Conservation (phyloP, 2,329 filamentous ascomycete species). For the Lachnellula hyalina region DNA sequence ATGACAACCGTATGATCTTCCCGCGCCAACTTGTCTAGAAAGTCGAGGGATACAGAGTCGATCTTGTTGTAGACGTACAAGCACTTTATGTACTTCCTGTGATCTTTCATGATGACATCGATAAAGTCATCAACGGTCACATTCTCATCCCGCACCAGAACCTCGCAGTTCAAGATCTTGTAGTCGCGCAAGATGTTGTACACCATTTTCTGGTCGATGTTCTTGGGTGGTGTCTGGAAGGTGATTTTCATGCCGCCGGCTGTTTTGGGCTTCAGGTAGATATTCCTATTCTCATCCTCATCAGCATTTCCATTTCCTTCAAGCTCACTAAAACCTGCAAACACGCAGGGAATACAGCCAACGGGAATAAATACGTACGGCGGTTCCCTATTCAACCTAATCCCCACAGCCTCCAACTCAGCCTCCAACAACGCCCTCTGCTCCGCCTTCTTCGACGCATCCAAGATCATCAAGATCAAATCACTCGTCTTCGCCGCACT, state of each 20-base stretch:
- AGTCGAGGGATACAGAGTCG: constrained; percentile 88
- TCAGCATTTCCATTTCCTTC: constrained; percentile 1
- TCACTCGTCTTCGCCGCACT: constrained; percentile 98
- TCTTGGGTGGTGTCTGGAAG: constrained; percentile 82
- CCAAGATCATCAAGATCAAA: constrained; percentile 91
- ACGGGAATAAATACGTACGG: constrained; percentile 55
- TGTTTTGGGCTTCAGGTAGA: constrained; percentile 94
- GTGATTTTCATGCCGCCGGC: constrained; percentile 99
- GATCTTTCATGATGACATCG: constrained; percentile 98
- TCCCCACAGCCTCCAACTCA: constrained; percentile 91
- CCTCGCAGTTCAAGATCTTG: constrained; percentile 97
- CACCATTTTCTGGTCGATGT: constrained; percentile 95
- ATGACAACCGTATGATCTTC: constrained; percentile 95
- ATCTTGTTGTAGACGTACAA: constrained; percentile 99
- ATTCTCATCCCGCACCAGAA: constrained; percentile 89
- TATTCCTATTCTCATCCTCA: constrained; percentile 58
- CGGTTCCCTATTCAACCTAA: constrained; percentile 83
- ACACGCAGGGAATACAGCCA: not conserved
- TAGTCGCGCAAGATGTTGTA: constrained; percentile 97
- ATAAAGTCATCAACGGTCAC: constrained; percentile 98
- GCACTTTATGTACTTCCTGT: constrained; percentile 91
- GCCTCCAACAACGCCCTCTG: constrained; percentile 85
- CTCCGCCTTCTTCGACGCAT: constrained; percentile 94
- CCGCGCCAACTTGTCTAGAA: constrained; percentile 83
- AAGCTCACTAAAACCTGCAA: not conserved